phyloP scores from a whole-genome alignment of 2,329 filamentous ascomycete genomes.

The Clathrospora elynae region DNA sequence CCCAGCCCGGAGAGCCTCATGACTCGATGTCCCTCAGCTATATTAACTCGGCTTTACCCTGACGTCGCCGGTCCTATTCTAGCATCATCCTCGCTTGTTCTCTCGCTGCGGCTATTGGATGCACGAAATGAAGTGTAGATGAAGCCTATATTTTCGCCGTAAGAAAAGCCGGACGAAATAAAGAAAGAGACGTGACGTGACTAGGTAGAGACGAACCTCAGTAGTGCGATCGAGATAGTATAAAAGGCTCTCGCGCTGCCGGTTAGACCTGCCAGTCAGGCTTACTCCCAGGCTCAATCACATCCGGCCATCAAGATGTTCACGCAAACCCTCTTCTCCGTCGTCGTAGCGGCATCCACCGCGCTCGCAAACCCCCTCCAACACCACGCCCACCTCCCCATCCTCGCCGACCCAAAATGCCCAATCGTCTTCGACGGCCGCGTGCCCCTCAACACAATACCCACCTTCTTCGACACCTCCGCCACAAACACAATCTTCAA shows the following conservation, averaged over 20 bases:
- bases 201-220: background rate
- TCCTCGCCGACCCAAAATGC: slow-evolving; percentile 35
- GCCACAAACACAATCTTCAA: slow-evolving; percentile 54
- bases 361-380: slow-evolving; percentile 37
- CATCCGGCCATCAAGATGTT: slow-evolving; percentile 28
- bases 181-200: slow-evolving; percentile 5
- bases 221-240: slow-evolving; percentile 12
- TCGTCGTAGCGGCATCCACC: slow-evolving; percentile 29
- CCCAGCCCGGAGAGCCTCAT: slow-evolving; percentile 12
- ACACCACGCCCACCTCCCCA: slow-evolving; percentile 2
- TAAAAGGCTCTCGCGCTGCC: slow-evolving; percentile 14
- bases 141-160: slow-evolving; percentile 21
- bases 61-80: slow-evolving; percentile 25
- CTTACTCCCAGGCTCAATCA: slow-evolving; percentile 11
- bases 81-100: slow-evolving; percentile 27
- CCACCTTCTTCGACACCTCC: slow-evolving; percentile 41
- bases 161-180: slow-evolving; percentile 21
- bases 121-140: slow-evolving; percentile 19
- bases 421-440: slow-evolving; percentile 48
- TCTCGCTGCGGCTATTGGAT: slow-evolving; percentile 24
- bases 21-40: slow-evolving; percentile 13
- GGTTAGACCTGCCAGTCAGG: slow-evolving; percentile 1
- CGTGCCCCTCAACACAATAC: slow-evolving; percentile 32
- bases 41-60: slow-evolving; percentile 20
- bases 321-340: slow-evolving; percentile 24